Evolutionary conservation across 2,329 filamentous ascomycete genomes (phyloP).

Genomic region (Pseudocercospora cruenta): DNA sequence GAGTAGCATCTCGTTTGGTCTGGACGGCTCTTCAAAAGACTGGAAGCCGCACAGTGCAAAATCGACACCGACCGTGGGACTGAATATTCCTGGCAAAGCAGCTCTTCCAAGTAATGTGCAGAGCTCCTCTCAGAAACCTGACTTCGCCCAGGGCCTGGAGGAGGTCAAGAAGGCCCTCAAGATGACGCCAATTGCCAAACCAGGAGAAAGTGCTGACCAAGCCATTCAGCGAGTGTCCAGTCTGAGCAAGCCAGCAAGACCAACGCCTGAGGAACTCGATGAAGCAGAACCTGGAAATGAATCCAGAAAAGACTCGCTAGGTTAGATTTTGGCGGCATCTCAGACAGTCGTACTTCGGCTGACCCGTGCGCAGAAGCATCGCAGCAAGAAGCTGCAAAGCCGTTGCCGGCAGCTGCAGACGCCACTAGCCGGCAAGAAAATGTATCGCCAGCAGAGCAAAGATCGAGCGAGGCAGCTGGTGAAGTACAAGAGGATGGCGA

Average conservation of each 20-base stretch:
- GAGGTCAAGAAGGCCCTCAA: slow-evolving; percentile 21
- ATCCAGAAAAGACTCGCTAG: not conserved
- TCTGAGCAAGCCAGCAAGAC: slow-evolving; percentile 18
- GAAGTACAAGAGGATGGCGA: not conserved
- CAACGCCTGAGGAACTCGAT: slow-evolving; percentile 1
- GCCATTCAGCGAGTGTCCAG: slow-evolving; percentile 24
- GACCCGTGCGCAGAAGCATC: not conserved
- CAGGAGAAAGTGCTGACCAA: slow-evolving; percentile 22
- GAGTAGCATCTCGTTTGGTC: slow-evolving; percentile 23
- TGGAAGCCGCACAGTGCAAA: slow-evolving; percentile 27
- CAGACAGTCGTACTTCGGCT: not conserved
- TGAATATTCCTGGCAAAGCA: not conserved
- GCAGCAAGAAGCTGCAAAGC: slow-evolving; percentile 4
- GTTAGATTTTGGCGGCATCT: not conserved
- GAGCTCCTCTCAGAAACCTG: not conserved
- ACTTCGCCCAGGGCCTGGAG: slow-evolving; percentile 5
- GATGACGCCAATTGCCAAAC: slow-evolving; percentile 28
- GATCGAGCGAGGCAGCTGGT: not conserved
- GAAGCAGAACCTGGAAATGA: not conserved
- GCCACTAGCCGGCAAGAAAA: not conserved
- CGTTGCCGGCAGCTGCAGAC: not conserved
- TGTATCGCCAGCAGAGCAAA: not conserved
- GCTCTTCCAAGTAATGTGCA: not conserved
- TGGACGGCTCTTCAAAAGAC: slow-evolving; percentile 21
- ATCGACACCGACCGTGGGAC: slow-evolving; percentile 16